Percentiles rank a stretch among this genome's conserved stretches.
Evolutionary conservation across 805 yeast genomes (phyloP).

Genomic region (Zygosaccharomyces bisporus): DNA sequence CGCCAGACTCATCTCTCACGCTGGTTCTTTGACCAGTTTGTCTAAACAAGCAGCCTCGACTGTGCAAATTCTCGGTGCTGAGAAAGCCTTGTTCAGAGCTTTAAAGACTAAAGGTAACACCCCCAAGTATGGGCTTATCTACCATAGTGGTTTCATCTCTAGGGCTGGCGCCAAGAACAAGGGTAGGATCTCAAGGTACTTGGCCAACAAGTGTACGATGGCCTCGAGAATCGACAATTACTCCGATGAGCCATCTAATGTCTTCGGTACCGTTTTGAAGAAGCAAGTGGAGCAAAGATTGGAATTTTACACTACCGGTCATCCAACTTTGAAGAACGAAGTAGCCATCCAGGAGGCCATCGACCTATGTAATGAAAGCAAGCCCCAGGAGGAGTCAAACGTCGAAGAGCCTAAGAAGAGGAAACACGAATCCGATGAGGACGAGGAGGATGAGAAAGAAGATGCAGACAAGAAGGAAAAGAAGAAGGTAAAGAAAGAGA

Average conservation of each 20-base stretch:
- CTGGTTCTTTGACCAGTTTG: conserved; percentile 93
- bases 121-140: conserved; percentile 92
- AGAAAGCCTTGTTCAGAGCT: conserved; percentile 94
- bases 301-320: conserved; percentile 93
- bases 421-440: conserved; percentile 31
- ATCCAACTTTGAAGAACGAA: conserved; percentile 92
- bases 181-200: conserved; percentile 97
- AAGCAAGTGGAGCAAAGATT: conserved; percentile 98
- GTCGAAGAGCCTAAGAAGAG: conserved; percentile 34
- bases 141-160: conserved; percentile 92
- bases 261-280: conserved; percentile 86
- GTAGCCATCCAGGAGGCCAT: conserved; percentile 93
- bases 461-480: conserved; percentile 49
- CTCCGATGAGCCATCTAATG: conserved; percentile 88
- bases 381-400: conserved; percentile 43
- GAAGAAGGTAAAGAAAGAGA: conserved; percentile 48
- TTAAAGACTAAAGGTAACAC: conserved; percentile 95
- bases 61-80: conserved; percentile 96
- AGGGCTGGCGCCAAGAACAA: conserved; percentile 94
- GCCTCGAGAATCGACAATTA: conserved; percentile 98
- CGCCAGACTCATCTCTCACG: conserved; percentile 96
- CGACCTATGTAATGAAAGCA: conserved; percentile 50
- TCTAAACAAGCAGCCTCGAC: conserved; percentile 99
- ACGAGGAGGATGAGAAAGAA: conserved; percentile 35
- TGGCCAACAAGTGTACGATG: conserved; percentile 98